A percentile compares a stretch with the other conserved stretches of the same genome.
Evolutionary conservation across 1,284 basidiomycete genomes (phyloP).

Genomic region (Trichosporon sp.): DNA sequence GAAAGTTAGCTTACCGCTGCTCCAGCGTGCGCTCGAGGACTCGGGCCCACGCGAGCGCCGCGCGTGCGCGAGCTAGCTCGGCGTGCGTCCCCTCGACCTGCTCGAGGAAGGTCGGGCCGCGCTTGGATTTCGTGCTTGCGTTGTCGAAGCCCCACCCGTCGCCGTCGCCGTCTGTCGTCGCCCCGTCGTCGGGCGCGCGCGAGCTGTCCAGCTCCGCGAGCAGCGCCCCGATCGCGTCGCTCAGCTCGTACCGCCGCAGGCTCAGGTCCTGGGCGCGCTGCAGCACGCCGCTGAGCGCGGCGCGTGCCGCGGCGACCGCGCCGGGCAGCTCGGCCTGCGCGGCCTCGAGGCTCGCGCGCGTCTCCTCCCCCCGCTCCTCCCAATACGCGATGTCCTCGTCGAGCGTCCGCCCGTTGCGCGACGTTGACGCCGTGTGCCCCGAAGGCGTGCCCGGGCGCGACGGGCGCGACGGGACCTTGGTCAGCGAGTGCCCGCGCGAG

Average conservation of each 20-base stretch:
- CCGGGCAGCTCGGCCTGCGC: slow-evolving; percentile 30
- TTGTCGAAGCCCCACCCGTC: not conserved
- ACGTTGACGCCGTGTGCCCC: not conserved
- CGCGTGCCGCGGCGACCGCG: slow-evolving; percentile 31
- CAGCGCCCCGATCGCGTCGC: slow-evolving; percentile 39
- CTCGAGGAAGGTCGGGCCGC: slow-evolving; percentile 31
- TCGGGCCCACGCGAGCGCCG: slow-evolving; percentile 68
- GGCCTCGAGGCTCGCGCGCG: slow-evolving; percentile 24
- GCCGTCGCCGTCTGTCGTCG: not conserved
- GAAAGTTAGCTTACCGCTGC: slow-evolving; percentile 69
- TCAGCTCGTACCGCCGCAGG: slow-evolving; percentile 62
- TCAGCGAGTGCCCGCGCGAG: not conserved
- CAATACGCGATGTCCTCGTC: slow-evolving; percentile 39
- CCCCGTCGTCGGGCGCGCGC: not conserved
- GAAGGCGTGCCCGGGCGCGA: slow-evolving; percentile 3
- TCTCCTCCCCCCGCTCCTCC: slow-evolving; percentile 25
- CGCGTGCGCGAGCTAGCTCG: slow-evolving; percentile 65
- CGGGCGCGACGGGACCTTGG: not conserved
- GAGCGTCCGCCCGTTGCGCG: slow-evolving; percentile 20
- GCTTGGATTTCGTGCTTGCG: not conserved
- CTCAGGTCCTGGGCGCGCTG: slow-evolving; percentile 66
- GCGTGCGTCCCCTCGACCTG: slow-evolving; percentile 75
- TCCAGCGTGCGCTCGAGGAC: slow-evolving; percentile 66
- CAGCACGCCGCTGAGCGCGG: slow-evolving; percentile 44
- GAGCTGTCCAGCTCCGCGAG: slow-evolving; percentile 29